These are phyloP conservation scores for Tagetes patula DNA, from an alignment of 129 eudicot species.

Conservation along the genomic window DNA sequence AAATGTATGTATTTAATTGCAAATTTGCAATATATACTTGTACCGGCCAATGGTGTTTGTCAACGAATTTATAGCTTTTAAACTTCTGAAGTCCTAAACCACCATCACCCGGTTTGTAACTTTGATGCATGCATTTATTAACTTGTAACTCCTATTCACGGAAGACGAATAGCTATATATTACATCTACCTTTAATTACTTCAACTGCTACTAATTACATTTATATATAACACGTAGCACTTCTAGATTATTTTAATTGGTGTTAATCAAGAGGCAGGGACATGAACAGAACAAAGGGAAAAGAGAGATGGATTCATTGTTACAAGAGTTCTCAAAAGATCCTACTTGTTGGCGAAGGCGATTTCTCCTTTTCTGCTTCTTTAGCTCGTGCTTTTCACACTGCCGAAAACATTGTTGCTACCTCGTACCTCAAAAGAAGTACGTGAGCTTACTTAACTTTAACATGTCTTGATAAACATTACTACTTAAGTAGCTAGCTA, in stretches of 20 bases:
- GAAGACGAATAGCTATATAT: neutral
- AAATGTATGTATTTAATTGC: too few species aligned
- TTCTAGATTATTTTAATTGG: neutral
- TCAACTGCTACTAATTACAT: neutral
- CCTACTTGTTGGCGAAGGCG: slow-evolving; percentile 41
- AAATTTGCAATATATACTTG: too few species aligned
- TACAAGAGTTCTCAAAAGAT: slow-evolving; percentile 37
- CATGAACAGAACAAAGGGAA: slow-evolving; percentile 9
- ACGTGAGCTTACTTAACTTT: neutral
- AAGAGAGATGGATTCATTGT: slow-evolving; percentile 25
- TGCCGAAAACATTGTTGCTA: slow-evolving; percentile 36
- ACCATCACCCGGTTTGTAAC: neutral
- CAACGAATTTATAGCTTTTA: too few species aligned
- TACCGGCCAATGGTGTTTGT: too few species aligned
- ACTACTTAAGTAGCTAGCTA: neutral
- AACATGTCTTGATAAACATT: neutral
- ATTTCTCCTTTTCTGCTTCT: slow-evolving; percentile 33
- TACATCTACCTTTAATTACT: neutral
- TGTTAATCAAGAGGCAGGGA: neutral
- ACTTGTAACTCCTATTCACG: slow-evolving; percentile 5
- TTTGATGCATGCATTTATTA: neutral
- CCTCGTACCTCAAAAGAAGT: slow-evolving; percentile 25
- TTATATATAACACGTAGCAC: neutral
- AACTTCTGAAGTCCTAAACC: neutral
- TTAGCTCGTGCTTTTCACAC: slow-evolving; percentile 24